Evolutionary conservation across 2,329 filamentous ascomycete genomes (phyloP), one percentile per base, ranked within the genome.

Genomic region (Aspergillus transmontanensis): DNA sequence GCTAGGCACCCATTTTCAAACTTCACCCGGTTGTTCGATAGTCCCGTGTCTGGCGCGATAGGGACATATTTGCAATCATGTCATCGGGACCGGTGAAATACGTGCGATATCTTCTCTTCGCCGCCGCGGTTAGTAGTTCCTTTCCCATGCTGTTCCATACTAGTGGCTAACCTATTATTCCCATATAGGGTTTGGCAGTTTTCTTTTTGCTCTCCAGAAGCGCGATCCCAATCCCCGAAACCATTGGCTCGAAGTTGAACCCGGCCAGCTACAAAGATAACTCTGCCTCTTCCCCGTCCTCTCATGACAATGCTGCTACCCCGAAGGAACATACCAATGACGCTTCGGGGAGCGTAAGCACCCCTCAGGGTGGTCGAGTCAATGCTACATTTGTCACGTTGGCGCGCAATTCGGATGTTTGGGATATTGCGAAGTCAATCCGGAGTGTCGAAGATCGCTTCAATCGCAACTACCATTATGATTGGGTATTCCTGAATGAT

Each of bases 401-500:
- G 65, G 95, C 95, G 59, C 90, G 95, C 73, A 99, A 99, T 82
- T 86, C 84, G 61, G 95, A 99, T 75, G 83, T 98, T 32, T 99
- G 95, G 95, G 95, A 99, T 57, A 97, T 99, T 75, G 92, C 93
- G 66, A 89, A 93, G 74, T 97, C 94, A 14, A 99, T 99, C 75
- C 92, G 95, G 61, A 92, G 97, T 75, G 89, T 99, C 61, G 95
- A 99, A 81, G 95, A 99, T 79, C 92, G 95, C 75, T 99, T 99
- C 88, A 99, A 99, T 83, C 88, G 89, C 73, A 91, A 94, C 73
- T 98, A 91, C 83, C 90, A 96, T 83, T 99, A 99, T 81, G 94
- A 98, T 77, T 99, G 96, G 96, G 94, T 99, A 59, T 99, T 99
- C 82, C 84, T 99, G 66, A 99, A 99, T 80, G 95, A 99, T 77